Evolutionary conservation across 1,284 basidiomycete species (phyloP), one percentile per base, ranked within the genome.

Genomic region (Sanghuangporus baumii): DNA sequence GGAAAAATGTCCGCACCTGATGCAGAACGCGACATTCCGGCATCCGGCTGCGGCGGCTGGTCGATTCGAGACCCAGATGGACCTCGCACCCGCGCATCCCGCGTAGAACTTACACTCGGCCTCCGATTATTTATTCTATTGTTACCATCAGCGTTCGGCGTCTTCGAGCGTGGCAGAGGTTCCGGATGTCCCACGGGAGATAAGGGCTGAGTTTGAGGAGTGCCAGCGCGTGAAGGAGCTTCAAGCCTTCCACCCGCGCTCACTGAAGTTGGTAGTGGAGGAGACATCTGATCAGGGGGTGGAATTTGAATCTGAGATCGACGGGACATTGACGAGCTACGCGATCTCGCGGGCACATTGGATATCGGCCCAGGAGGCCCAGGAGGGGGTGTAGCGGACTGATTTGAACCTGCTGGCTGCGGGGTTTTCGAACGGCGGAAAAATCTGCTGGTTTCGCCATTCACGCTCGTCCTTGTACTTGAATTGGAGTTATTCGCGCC

Each of bases 401-500:
- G 57, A n/a, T 47, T 50, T 0, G 57, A 18, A 12, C 52, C 50
- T 20, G 47, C 36, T 34, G 62, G 59, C 37, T 64, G 62, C 6
- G 62, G 62, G 5, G 62, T 64, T 59, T 57, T 64, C n/a, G 62
- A 60, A 8, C 62, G 58, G 26, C 58, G 46, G 26, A 51, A 60
- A 38, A 47, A n/a, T 8, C 26, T 7, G 14, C 31, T 34, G 9
- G 26, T 34, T 5, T 36, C 31, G 18, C 18, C 16, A 54, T 37
- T 54, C 16, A 23, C 16, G 8, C 52, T 37, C 34, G 16, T n/a
- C 16, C 34, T 54, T 11, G 18, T 18, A 43, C 37, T 38, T 7
- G 51, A 38, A 48, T 37, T 50, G 20, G 23, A 23, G 40, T 56
- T 48, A 36, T 20, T 52, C 14, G 57, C 20, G 40, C 36, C 34